Evolutionary conservation across 1,284 basidiomycete species (phyloP), one percentile per base, ranked within the genome.

Genomic region (Boletellus sp.): DNA sequence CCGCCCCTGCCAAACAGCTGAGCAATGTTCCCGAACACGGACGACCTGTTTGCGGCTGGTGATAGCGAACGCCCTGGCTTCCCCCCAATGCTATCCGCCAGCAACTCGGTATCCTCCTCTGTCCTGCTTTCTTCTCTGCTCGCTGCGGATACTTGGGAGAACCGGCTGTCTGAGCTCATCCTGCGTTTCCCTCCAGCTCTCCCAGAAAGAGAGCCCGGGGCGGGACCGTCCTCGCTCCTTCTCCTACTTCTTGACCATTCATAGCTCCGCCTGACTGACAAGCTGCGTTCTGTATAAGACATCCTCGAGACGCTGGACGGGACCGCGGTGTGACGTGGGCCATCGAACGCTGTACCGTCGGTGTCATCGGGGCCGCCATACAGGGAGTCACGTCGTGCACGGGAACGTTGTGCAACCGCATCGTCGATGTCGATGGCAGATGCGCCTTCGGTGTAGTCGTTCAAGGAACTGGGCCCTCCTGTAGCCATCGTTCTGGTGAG

Each of bases 371-470:
- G 36, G 23, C 34, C 48, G 17, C 75, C 80, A 48, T 84, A 80
- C 29, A 73, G 68, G 5, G 87, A 88, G 56, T 86, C 80, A n/a
- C 80, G 76, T 33, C 84, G 74, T 21, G 76, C 64, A 33, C 68
- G 74, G 41, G 73, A 69, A 45, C 57, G 70, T 52, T 71, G 78
- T 30, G 71, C 69, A 23, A 82, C 56, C 16, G 76, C 87, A 51
- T 73, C 64, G 48, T 77, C 65, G 42, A 91, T 88, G 52, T 90
- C 87, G 30, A 80, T 70, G 8, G 79, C 73, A n/a, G 84, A 84
- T 29, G 88, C 87, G 30, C 87, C 88, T 57, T 91, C 87, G 5
- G 88, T 90, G 63, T 91, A 91, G 69, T 91, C 87, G 56, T 84
- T 37, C 11, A 46, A 34, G 30, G 57, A 36, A 17, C 17, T 43